Percentiles rank a stretch among this genome's conserved stretches.
Evolutionary conservation across 495 filamentous ascomycete genomes (phyloP).

Genomic region (Hypoxylon trugodes): DNA sequence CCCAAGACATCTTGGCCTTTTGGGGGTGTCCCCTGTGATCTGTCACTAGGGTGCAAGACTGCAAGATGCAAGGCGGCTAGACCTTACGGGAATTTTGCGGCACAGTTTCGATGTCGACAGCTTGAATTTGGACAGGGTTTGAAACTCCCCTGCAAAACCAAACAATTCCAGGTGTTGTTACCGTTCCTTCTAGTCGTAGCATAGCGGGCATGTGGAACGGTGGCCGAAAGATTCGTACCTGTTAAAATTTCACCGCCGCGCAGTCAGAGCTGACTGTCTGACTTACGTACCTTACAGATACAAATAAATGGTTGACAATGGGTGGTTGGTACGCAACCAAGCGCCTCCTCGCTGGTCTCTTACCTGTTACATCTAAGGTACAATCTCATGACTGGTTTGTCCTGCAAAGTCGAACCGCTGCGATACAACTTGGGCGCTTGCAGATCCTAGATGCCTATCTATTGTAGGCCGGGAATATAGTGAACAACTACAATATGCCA

Average conservation of each 20-base stretch:
- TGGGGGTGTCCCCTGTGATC: conserved; percentile 25
- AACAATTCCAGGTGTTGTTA: background rate
- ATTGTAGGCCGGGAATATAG: conserved; percentile 1
- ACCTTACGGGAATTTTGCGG: conserved; percentile 21
- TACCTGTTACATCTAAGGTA: conserved; percentile 5
- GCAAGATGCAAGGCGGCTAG: conserved; percentile 11
- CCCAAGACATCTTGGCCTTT: background rate
- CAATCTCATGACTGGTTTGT: conserved; percentile 29
- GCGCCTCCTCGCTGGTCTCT: conserved; percentile 17
- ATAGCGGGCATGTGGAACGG: conserved; percentile 3
- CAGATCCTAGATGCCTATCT: conserved; percentile 19
- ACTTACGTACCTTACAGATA: no score
- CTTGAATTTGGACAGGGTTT: conserved; percentile 12
- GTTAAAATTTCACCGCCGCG: conserved; percentile 1
- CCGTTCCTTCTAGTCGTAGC: background rate
- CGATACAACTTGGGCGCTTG: conserved; percentile 32
- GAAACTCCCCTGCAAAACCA: conserved; percentile 1
- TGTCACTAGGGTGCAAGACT: conserved; percentile 24
- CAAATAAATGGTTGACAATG: conserved; percentile 9
- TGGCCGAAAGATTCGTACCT: conserved; percentile 3
- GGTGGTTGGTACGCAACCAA: conserved; percentile 24
- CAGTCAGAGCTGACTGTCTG: background rate
- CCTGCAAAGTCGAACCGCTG: conserved; percentile 24
- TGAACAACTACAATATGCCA: conserved; percentile 23
- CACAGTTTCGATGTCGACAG: conserved; percentile 20